Evolutionary conservation across 805 yeast genomes (phyloP), one percentile per base, ranked within the genome.

Genomic region (Candida silvicultrix): DNA sequence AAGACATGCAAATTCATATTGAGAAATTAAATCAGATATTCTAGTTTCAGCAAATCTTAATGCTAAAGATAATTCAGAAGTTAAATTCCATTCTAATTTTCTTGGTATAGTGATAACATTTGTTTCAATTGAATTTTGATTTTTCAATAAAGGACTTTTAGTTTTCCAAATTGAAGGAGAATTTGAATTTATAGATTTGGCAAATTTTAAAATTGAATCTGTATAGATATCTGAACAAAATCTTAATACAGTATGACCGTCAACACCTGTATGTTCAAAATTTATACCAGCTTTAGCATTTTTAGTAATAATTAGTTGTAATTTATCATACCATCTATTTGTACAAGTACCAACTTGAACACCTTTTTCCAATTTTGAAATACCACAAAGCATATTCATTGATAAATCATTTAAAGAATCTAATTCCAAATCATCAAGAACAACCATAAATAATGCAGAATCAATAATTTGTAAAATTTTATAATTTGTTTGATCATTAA

Each of bases 211-310:
- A 44, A 89, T 88, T 1, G 96, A 84, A 62, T 89, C 97, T 0
- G 97, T 89, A 62, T 89, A 89, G 45, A 89, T 85, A 64, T 89
- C 97, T 36, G 89, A 80, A 14, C 89, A 95, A 69, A 85, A 84
- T 52, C 97, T 69, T 53, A 89, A 69, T 5, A 89, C 96, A 0
- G 97, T 89, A 64, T 89, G 97, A 46, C 97, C 97, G 66, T 89
- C 97, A 23, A 89, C 95, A 55, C 96, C 96, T 0, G 97, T 85
- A 60, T 89, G 94, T 59, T 89, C 97, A 61, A 89, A 89, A 64
- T 90, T 89, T 53, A 89, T 82, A 25, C 97, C 97, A 2, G 94
- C 96, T 64, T 86, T 85, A 21, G 95, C 95, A 64, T 89, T 88
- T 62, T 81, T 80, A 5, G 96, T 88, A 45, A 89, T 79, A 45